phyloP scores from a whole-genome alignment of 306 rosid genomes.

The Trichosanthes cucumerina region DNA sequence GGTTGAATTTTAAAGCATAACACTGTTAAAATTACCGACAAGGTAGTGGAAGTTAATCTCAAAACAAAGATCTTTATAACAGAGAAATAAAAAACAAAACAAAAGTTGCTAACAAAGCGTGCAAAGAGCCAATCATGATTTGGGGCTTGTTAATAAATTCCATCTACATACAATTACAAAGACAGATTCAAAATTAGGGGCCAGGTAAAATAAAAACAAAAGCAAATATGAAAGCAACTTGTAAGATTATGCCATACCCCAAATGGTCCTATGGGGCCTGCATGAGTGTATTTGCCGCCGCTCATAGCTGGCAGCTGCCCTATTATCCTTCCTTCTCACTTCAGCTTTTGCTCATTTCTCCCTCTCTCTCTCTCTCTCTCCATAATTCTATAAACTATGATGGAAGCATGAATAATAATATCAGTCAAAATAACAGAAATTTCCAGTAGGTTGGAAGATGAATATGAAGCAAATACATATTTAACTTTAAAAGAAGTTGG shows the following conservation, averaged over 20 bases:
- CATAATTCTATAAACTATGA: slow-evolving; percentile 1
- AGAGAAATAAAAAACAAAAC: not conserved
- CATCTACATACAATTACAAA: not conserved
- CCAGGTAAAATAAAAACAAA: not conserved
- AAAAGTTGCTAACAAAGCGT: slow-evolving; percentile 8
- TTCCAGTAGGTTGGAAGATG: not conserved
- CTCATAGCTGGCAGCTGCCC: slow-evolving; percentile 10
- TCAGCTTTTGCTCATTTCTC: not conserved
- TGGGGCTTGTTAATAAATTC: not conserved
- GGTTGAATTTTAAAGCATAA: not conserved
- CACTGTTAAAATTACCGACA: slow-evolving; percentile 1
- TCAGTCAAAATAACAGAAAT: slow-evolving; percentile 6
- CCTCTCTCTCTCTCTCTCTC: not conserved
- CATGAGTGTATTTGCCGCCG: slow-evolving; percentile 9
- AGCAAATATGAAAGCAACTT: not conserved
- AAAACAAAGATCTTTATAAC: not conserved
- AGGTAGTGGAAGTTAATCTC: not conserved
- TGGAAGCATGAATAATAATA: not conserved
- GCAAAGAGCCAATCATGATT: slow-evolving; percentile 7
- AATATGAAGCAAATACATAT: not conserved
- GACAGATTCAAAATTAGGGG: not conserved
- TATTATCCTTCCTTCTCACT: not conserved
- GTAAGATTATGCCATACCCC: not conserved
- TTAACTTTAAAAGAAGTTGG: not conserved
- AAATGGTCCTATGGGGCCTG: slow-evolving; percentile 7